Conservation (phyloP, 1,139 yeast species). For the Yamadazyma kanchanaburiensis region DNA sequence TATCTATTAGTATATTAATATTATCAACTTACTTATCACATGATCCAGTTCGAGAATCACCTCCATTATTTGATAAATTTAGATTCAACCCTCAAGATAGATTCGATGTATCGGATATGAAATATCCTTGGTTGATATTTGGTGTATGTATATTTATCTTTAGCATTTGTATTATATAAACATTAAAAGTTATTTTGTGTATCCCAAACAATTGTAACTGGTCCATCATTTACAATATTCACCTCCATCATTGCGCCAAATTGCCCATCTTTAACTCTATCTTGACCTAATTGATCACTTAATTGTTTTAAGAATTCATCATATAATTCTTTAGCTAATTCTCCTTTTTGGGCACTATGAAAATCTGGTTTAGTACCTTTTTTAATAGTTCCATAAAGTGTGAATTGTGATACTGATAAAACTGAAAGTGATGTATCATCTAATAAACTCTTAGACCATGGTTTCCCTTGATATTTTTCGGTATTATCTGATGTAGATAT, state of each 20-base stretch:
- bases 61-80: slow-evolving; percentile 14
- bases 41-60: neutral
- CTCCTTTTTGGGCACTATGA: slow-evolving; percentile 84
- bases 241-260: slow-evolving; percentile 99
- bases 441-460: slow-evolving; percentile 38
- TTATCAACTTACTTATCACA: no score
- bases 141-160: neutral
- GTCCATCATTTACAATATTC: slow-evolving; percentile 78
- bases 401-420: slow-evolving; percentile 77
- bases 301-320: slow-evolving; percentile 53
- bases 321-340: slow-evolving; percentile 65
- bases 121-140: slow-evolving; percentile 17
- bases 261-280: slow-evolving; percentile 75
- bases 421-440: slow-evolving; percentile 35
- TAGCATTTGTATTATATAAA: neutral
- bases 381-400: slow-evolving; percentile 75
- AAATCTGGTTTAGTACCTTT: slow-evolving; percentile 95
- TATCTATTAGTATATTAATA: no score
- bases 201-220: slow-evolving; percentile 72
- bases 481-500: slow-evolving; percentile 28
- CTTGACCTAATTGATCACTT: slow-evolving; percentile 53
- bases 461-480: slow-evolving; percentile 58
- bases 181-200: slow-evolving; percentile 28
- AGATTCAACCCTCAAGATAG: slow-evolving; percentile 21
- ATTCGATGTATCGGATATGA: slow-evolving; percentile 19